These are phyloP conservation scores for Arthrobotrys musiformis DNA, from an alignment of 2,329 filamentous ascomycete genomes.

Conservation along the genomic window DNA sequence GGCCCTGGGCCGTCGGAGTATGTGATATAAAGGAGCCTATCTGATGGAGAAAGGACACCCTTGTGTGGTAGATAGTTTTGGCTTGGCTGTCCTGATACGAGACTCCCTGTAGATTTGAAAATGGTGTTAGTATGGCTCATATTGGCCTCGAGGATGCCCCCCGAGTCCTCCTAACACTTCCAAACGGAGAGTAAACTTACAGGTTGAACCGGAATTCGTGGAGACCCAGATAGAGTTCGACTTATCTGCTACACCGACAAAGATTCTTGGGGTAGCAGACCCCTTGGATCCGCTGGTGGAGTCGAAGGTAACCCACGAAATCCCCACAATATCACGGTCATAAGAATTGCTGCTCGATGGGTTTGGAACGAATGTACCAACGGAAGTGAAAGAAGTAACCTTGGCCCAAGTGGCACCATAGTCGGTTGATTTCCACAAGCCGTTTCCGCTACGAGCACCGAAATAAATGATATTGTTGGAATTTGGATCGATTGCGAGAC, in stretches of 20 bases:
- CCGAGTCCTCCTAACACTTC: neutral
- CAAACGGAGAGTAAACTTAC: conserved; percentile 57
- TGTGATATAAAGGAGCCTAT: conserved; percentile 69
- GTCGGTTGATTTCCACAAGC: conserved; percentile 71
- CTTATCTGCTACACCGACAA: conserved; percentile 68
- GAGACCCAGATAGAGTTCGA: conserved; percentile 68
- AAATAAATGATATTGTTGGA: conserved; percentile 71
- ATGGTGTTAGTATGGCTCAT: neutral
- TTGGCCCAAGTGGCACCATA: conserved; percentile 68
- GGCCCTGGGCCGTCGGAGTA: conserved; percentile 70
- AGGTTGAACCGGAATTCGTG: conserved; percentile 68
- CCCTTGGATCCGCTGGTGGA: conserved; percentile 65
- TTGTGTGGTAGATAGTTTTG: conserved; percentile 68
- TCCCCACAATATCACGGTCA: conserved; percentile 66
- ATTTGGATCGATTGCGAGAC: conserved; percentile 70
- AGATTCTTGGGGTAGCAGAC: conserved; percentile 69
- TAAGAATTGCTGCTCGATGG: conserved; percentile 65
- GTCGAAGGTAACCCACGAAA: conserved; percentile 69
- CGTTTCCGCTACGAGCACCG: conserved; percentile 70
- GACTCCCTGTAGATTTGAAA: conserved; percentile 60
- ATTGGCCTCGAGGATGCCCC: too few species aligned
- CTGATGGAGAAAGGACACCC: conserved; percentile 66
- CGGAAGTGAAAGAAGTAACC: conserved; percentile 67
- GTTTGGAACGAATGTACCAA: conserved; percentile 67
- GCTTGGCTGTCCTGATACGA: conserved; percentile 66